Base-by-base conservation (phyloP, 768 basidiomycete species). In the Terana coerulea region DNA sequence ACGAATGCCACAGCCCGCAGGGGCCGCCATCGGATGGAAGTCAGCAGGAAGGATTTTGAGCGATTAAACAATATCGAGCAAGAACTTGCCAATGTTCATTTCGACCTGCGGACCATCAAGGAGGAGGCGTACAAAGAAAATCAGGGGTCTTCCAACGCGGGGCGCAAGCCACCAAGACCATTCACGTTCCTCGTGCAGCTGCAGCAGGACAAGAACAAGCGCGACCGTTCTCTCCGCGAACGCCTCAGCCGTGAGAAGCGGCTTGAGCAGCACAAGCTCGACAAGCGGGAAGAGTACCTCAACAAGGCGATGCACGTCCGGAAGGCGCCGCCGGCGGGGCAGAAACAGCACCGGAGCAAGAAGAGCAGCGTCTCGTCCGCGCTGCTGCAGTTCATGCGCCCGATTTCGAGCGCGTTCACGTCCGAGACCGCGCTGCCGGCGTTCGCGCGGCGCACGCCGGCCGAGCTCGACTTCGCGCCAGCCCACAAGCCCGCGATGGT, bases 351-450 rank as follows among this genome's bases (percentile, higher is more conserved):
- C 40, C 48, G 48, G 24, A 49, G 21, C 15, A 91, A 91, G 77
- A 88, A 90, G 69, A 91, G 88, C 72, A 91, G 88, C 72, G 86
- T 91, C 75, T 91, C 79, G 17, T 74, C 84, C 0, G 85, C 87
- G 4, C 86, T 92, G 67, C 77, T 91, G 69, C 86, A 83, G 59
- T 75, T 91, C 70, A 91, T 91, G 84, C 79, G 90, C n/a, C 91
- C 90, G 1, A 83, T 91, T 46, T 93, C 91, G 14, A 91, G 82
- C 54, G 91, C 91, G 1, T 92, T 92, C 61, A 82, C 82, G 17
- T 79, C 84, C 39, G 84, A 87, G 43, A 73, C 75, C 24, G 29
- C 17, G 37, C 67, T 75, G 15, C 71, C 74, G n/a, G 63, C 65
- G 3, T 47, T 68, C 47, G 47, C 56, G 8, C 84, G 80, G 64